phyloP scores from a whole-genome alignment of 305 asterid species.

The Solanum hybrid region DNA sequence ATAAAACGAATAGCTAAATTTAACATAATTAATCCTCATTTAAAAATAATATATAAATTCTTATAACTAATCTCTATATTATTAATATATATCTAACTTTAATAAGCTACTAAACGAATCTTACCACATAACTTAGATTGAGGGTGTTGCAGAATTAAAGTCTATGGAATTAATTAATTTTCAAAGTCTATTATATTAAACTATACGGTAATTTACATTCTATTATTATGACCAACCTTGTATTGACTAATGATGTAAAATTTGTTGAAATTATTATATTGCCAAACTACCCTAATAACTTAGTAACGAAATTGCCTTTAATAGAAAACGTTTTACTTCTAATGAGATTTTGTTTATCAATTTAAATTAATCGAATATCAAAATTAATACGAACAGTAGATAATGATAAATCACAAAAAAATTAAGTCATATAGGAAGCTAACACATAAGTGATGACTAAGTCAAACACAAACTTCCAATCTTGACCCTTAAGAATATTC shows the following conservation, averaged over 20 bases:
- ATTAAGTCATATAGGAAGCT: too few species aligned
- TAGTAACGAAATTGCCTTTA: not conserved
- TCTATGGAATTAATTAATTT: not conserved
- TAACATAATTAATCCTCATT: too few species aligned
- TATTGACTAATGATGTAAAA: too few species aligned
- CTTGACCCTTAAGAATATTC: not conserved
- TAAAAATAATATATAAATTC: too few species aligned
- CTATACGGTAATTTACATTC: too few species aligned
- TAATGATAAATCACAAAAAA: too few species aligned
- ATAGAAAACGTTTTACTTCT: too few species aligned
- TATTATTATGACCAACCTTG: not conserved
- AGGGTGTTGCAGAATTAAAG: not conserved
- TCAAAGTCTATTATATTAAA: not conserved
- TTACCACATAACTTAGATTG: not conserved
- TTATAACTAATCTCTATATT: too few species aligned
- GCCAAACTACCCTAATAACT: not conserved
- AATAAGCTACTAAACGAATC: not conserved
- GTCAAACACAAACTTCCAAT: not conserved
- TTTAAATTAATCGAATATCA: too few species aligned
- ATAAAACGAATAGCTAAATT: not conserved
- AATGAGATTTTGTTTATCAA: too few species aligned
- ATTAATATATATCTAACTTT: not conserved
- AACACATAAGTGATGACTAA: not conserved
- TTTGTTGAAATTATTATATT: not conserved
- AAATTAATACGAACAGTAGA: too few species aligned